These are phyloP conservation scores for Parastagonospora avenae DNA, from an alignment of 2,329 filamentous ascomycete species.

Conservation along the genomic window DNA sequence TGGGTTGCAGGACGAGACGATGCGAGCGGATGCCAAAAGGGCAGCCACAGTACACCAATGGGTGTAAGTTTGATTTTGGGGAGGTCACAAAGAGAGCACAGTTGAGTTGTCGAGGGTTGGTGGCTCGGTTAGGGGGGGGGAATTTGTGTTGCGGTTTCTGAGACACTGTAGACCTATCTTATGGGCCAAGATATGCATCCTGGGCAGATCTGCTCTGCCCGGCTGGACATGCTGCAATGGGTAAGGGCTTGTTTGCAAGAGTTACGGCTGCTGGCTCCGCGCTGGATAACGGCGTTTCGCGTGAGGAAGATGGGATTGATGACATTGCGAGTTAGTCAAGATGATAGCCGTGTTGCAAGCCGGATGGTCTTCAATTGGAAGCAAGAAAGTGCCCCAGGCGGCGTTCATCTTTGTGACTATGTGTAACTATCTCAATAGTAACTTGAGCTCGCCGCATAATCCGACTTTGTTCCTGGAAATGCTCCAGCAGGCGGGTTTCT, in stretches of 20 bases:
- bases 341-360: not conserved
- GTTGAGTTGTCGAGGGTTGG: not conserved
- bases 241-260: constrained; percentile 12
- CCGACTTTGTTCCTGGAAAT: constrained; percentile 42
- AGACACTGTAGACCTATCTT: not conserved
- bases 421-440: constrained; percentile 33
- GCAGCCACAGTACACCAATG: too few species aligned
- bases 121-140: not conserved
- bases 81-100: too few species aligned
- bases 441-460: constrained; percentile 35
- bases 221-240: constrained; percentile 20
- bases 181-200: constrained; percentile 7
- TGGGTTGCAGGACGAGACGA: too few species aligned
- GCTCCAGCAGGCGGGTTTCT: constrained; percentile 37
- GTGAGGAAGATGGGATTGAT: constrained; percentile 3
- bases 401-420: not conserved
- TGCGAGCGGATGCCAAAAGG: too few species aligned
- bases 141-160: not conserved
- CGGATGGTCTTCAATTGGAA: not conserved
- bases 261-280: not conserved
- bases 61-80: too few species aligned
- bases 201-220: constrained; percentile 5
- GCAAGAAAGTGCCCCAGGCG: too few species aligned
- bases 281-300: constrained; percentile 3
- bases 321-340: constrained; percentile 1